Conservation (phyloP, 176 grass and related monocot species). For the Triticum monococcum region DNA sequence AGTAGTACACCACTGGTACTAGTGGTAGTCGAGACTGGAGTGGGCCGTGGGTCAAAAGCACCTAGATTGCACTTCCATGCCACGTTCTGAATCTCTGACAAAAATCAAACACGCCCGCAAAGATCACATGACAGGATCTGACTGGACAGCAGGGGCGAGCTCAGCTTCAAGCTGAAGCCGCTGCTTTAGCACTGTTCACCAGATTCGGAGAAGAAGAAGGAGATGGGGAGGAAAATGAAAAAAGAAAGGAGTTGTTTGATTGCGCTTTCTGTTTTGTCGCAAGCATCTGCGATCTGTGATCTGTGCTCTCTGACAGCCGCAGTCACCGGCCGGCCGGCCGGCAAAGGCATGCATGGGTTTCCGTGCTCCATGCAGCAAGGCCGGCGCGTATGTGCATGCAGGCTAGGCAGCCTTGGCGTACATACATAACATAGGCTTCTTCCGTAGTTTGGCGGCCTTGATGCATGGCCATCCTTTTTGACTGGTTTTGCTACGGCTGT, state of each 20-base stretch:
- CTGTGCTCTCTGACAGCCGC: constrained; percentile 16
- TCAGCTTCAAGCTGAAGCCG: constrained; percentile 58
- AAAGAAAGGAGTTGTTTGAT: constrained; percentile 17
- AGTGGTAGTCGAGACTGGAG: background rate
- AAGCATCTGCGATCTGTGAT: constrained; percentile 21
- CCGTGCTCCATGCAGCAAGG: constrained; percentile 16
- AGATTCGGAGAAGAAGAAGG: constrained; percentile 27
- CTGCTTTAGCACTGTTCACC: constrained; percentile 28
- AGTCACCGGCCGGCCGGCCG: constrained; percentile 42
- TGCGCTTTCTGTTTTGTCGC: constrained; percentile 54
- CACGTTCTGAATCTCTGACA: constrained; percentile 39
- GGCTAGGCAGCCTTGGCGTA: constrained; percentile 1
- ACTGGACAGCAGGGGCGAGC: constrained; percentile 21
- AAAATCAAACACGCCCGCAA: constrained; percentile 46
- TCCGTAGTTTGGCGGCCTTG: background rate
- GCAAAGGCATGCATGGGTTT: constrained; percentile 27
- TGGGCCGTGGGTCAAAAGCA: constrained; percentile 41
- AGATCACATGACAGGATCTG: constrained; percentile 44
- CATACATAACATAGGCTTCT: constrained; percentile 31
- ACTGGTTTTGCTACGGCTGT: background rate
- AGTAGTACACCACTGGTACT: background rate
- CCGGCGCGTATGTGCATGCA: too few species aligned
- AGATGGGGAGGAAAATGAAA: background rate
- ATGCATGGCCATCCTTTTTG: constrained; percentile 33
- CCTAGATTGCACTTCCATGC: constrained; percentile 32